Conservation (phyloP, 441 rosid species). For the Francoa sonchifolia region DNA sequence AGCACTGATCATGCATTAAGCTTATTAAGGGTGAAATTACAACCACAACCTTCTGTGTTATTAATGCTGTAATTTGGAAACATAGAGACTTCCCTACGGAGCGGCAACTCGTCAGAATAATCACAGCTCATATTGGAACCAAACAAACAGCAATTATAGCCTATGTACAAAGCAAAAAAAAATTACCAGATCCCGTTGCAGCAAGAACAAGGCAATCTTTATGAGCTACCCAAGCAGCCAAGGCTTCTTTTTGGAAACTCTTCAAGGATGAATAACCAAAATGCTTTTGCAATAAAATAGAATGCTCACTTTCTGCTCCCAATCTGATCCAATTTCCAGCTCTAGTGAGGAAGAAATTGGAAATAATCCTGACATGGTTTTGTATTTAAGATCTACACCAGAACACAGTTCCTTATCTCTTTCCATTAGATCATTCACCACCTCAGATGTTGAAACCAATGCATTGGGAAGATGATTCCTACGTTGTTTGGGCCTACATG, state of each 20-base stretch:
- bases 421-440: constrained; percentile 12
- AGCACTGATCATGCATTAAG: constrained; percentile 93
- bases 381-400: constrained; percentile 3
- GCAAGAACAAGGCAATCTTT: constrained; percentile 82
- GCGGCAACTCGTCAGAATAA: constrained; percentile 6
- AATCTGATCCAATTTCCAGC: constrained; percentile 27
- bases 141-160: not conserved
- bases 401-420: constrained; percentile 10
- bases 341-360: constrained; percentile 19
- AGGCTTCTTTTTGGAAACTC: constrained; percentile 67
- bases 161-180: constrained; percentile 6
- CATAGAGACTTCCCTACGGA: constrained; percentile 77
- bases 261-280: constrained; percentile 59
- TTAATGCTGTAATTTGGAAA: constrained; percentile 83
- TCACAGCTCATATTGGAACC: not conserved
- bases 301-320: constrained; percentile 43
- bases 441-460: constrained; percentile 16
- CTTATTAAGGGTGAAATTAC: constrained; percentile 91
- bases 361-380: constrained; percentile 10
- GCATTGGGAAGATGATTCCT: constrained; percentile 10
- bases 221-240: constrained; percentile 58
- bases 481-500: constrained; percentile 18
- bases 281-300: constrained; percentile 36
- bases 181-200: constrained; percentile 84
- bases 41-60: constrained; percentile 67